phyloP scores from a whole-genome alignment of 805 yeast genomes.

The Blastobotrys attinorum region DNA sequence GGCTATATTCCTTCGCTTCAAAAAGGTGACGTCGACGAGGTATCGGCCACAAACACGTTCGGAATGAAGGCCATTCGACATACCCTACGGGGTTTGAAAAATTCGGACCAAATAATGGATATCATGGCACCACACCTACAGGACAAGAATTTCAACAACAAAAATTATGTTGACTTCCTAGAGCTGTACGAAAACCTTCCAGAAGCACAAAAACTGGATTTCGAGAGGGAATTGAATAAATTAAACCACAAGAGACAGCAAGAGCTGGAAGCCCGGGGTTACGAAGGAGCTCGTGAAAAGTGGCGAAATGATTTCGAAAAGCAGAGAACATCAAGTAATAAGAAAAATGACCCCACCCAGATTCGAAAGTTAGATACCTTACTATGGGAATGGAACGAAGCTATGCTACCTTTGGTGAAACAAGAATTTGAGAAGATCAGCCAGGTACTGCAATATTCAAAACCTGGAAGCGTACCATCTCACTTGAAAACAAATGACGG shows the following conservation, averaged over 20 bases:
- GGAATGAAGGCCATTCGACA: conserved; percentile 76
- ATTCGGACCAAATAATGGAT: conserved; percentile 18
- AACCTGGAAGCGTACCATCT: conserved; percentile 17
- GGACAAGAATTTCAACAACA: conserved; percentile 26
- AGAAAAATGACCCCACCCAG: conserved; percentile 7
- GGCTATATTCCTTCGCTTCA: conserved; percentile 31
- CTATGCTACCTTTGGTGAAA: conserved; percentile 60
- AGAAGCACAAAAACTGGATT: conserved; percentile 38
- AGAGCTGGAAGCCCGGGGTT: conserved; percentile 65
- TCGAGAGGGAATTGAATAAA: conserved; percentile 59
- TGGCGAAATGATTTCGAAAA: conserved; percentile 78
- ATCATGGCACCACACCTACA: conserved; percentile 29
- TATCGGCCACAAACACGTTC: conserved; percentile 63
- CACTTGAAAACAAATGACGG: conserved; percentile 9
- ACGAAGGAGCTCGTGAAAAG: conserved; percentile 77
- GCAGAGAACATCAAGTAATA: conserved; percentile 9
- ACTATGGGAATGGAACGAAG: conserved; percentile 78
- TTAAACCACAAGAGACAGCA: conserved; percentile 73
- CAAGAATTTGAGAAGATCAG: conserved; percentile 56
- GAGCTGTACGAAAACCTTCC: conserved; percentile 50
- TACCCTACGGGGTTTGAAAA: conserved; percentile 48
- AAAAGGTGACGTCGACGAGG: conserved; percentile 45
- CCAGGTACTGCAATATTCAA: conserved; percentile 29
- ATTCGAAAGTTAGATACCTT: conserved; percentile 47
- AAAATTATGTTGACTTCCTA: conserved; percentile 52